Percentiles rank a stretch among this genome's conserved stretches.
phyloP scores from a whole-genome alignment of 2,329 filamentous ascomycete species.

The Eutypa lata region DNA sequence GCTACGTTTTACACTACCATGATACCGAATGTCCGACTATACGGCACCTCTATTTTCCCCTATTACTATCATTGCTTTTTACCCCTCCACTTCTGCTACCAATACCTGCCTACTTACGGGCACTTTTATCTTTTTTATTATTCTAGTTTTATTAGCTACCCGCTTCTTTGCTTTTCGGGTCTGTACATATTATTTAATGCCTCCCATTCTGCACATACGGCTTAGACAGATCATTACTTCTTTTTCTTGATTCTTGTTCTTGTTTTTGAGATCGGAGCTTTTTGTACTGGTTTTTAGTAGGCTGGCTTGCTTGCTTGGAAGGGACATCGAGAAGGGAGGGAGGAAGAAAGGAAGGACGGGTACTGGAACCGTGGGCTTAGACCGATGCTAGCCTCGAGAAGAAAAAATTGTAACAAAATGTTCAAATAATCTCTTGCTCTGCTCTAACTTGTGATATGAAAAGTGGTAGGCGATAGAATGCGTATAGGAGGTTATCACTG shows the following conservation, averaged over 20 bases:
- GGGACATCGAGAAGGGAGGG: too few relatives aligned
- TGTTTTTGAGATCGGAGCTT: too few relatives aligned
- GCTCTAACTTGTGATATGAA: too few relatives aligned
- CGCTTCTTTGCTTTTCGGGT: background rate
- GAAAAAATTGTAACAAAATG: too few relatives aligned
- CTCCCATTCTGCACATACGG: background rate
- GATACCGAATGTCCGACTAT: background rate
- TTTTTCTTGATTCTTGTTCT: background rate
- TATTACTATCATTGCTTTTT: background rate
- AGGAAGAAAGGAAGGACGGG: too few relatives aligned
- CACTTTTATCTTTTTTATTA: background rate
- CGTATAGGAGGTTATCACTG: too few relatives aligned
- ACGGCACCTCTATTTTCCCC: background rate
- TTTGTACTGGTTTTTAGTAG: too few relatives aligned
- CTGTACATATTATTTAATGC: background rate
- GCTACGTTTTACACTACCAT: background rate
- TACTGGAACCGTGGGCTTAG: too few relatives aligned
- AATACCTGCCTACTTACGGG: background rate
- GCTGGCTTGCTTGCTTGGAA: too few relatives aligned
- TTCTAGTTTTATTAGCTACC: background rate
- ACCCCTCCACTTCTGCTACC: background rate
- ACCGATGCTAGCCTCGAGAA: too few relatives aligned
- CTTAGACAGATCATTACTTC: background rate
- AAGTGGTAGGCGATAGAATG: too few relatives aligned
- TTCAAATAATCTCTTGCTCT: too few relatives aligned